A percentile compares a stretch with the other conserved stretches of the same genome.
Conservation (phyloP, 2,329 filamentous ascomycete genomes). For the Pseudogymnoascus sp. region DNA sequence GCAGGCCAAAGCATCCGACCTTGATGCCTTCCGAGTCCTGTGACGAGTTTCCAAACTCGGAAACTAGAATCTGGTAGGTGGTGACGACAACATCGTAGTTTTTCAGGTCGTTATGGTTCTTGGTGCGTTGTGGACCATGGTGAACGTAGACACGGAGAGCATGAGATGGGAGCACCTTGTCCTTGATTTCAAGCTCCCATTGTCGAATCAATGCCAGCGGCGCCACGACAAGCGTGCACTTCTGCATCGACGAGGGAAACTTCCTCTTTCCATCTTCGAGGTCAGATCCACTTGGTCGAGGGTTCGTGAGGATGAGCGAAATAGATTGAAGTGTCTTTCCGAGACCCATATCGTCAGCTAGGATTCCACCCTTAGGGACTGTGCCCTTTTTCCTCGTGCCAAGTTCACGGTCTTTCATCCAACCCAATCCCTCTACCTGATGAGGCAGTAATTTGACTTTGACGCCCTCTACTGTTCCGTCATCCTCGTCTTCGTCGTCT, state of each 20-base stretch:
- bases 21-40: slow-evolving; percentile 54
- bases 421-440: slow-evolving; percentile 86
- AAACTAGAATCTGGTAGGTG: slow-evolving; percentile 91
- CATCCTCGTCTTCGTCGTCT: slow-evolving; percentile 43
- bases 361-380: slow-evolving; percentile 73
- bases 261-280: slow-evolving; percentile 56
- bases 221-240: slow-evolving; percentile 82
- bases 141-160: slow-evolving; percentile 77
- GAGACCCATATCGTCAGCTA: slow-evolving; percentile 95
- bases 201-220: slow-evolving; percentile 91
- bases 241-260: slow-evolving; percentile 60
- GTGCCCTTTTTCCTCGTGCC: slow-evolving; percentile 73
- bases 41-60: slow-evolving; percentile 69
- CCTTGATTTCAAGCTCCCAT: slow-evolving; percentile 89
- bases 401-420: slow-evolving; percentile 91
- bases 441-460: slow-evolving; percentile 85
- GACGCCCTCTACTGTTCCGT: slow-evolving; percentile 67
- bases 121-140: slow-evolving; percentile 79
- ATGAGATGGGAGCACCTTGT: slow-evolving; percentile 64
- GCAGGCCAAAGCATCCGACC: slow-evolving; percentile 33
- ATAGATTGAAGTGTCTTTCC: slow-evolving; percentile 96
- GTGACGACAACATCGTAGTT: slow-evolving; percentile 93
- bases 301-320: slow-evolving; percentile 76
- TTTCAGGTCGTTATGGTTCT: slow-evolving; percentile 65
- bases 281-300: slow-evolving; percentile 54